Base-by-base conservation (phyloP, 2,329 filamentous ascomycete species). In the Cercospora nicotianae region DNA sequence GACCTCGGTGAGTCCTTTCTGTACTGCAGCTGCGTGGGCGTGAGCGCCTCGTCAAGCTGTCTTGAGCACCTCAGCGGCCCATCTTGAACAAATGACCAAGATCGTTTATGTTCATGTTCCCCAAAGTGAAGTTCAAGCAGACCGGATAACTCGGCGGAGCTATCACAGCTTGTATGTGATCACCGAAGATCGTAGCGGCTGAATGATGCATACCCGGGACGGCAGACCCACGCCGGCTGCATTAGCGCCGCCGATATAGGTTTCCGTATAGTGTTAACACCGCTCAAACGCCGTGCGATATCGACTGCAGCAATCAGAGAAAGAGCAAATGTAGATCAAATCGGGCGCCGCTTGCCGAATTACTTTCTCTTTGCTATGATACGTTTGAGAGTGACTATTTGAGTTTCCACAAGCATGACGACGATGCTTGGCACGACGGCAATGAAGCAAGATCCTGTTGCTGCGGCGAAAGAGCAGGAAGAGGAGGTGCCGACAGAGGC, bases 191-290 rank as follows among this genome's bases (percentile, higher is more conserved):
- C 48, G 7, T 53, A 26, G 48, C 23, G 23, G 23, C 48, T 13
- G 48, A n/a, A 60, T 64, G 60, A 53, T 64, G 65, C 65, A 67
- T 67, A 63, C 53, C 39, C 65, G 65, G 16, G 61, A n/a, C 62
- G 30, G 28, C 16, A 55, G 30, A 12, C 33, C 59, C 61, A 64
- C 60, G 18, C 20, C 7, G 23, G 18, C 30, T 31, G 18, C 55
- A 57, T 57, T 64, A 67, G 66, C 48, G 57, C 55, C n/a, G 57
- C 66, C 66, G 66, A 67, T 67, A 64, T 67, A 64, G 61, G 55
- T 57, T 58, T 31, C 26, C 16, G 18, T 20, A 8, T 8, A 30
- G 30, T 36, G 45, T 64, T 61, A 64, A 55, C 48, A 60, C 61
- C 57, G 36, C 26, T 53, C 30, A 60, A 62, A 48, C 57, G 45